Percentiles rank a stretch among this genome's conserved stretches.
Evolutionary conservation across 2,329 filamentous ascomycete genomes (phyloP).

Genomic region (Cladophialophora psammophila): DNA sequence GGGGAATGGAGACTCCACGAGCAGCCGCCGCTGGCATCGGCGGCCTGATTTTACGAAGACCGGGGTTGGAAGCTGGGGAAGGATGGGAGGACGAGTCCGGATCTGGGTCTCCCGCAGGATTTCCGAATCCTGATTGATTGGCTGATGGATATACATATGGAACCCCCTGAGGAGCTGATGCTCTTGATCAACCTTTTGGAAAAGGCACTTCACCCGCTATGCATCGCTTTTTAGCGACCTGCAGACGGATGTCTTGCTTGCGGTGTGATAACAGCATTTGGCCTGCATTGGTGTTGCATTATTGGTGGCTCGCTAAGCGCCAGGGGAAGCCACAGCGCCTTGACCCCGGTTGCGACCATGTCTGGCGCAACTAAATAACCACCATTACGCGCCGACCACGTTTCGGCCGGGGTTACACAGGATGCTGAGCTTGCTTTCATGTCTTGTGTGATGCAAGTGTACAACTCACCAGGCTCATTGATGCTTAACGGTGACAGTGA

Average conservation of each 20-base stretch:
- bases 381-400: conserved; percentile 1
- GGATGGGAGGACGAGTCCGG: no score
- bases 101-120: neutral
- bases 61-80: conserved; percentile 14
- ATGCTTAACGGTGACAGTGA: neutral
- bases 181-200: no score
- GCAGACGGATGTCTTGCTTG: neutral
- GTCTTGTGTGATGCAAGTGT: neutral
- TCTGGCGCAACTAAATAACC: neutral
- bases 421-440: neutral
- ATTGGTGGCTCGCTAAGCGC: neutral
- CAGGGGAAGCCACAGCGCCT: neutral
- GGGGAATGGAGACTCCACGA: neutral
- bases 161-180: neutral
- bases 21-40: neutral
- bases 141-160: neutral
- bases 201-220: neutral
- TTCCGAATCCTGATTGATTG: neutral
- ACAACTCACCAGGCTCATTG: neutral
- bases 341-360: neutral
- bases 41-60: neutral
- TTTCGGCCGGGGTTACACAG: neutral
- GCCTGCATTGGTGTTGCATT: neutral
- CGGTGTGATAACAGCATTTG: neutral
- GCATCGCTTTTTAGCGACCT: neutral